Evolutionary conservation across 176 grass and related monocot genomes (phyloP).

Genomic region (Tillandsia leiboldiana): DNA sequence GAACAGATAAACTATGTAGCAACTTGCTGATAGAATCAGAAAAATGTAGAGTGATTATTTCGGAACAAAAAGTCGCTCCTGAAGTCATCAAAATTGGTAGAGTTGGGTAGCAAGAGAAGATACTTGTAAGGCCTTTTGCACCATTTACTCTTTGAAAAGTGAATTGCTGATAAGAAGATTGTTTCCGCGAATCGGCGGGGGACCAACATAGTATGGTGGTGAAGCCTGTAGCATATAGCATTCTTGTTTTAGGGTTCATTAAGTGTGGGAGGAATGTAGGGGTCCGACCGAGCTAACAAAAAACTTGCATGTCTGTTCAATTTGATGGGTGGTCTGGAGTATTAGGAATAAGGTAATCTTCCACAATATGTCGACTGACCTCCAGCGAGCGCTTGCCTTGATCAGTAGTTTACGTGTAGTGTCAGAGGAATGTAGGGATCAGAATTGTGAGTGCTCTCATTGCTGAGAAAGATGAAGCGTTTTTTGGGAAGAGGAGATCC

Average conservation of each 20-base stretch:
- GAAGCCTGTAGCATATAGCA: conserved; percentile 36
- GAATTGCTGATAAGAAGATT: conserved; percentile 51
- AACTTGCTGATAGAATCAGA: conserved; percentile 24
- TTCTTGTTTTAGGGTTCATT: background rate
- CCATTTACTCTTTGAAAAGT: conserved; percentile 32
- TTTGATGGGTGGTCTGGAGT: too few relatives aligned
- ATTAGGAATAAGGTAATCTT: too few relatives aligned
- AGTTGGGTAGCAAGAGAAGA: conserved; percentile 27
- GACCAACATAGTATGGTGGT: conserved; percentile 51
- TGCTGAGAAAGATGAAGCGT: too few relatives aligned
- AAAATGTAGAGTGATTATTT: background rate
- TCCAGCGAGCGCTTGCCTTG: too few relatives aligned
- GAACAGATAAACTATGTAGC: conserved; percentile 19
- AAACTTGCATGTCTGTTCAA: too few relatives aligned
- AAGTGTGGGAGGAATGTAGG: too few relatives aligned
- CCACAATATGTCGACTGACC: too few relatives aligned
- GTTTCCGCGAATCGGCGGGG: conserved; percentile 42
- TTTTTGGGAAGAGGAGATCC: too few relatives aligned
- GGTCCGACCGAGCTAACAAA: too few relatives aligned
- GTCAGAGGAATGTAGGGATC: too few relatives aligned
- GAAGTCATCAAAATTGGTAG: conserved; percentile 33
- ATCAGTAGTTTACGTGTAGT: too few relatives aligned
- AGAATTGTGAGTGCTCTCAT: too few relatives aligned
- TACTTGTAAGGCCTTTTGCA: conserved; percentile 23
- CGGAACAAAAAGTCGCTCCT: background rate